These are phyloP conservation scores for Sarocladium strictum DNA, from an alignment of 2,329 filamentous ascomycete species.

Conservation along the genomic window DNA sequence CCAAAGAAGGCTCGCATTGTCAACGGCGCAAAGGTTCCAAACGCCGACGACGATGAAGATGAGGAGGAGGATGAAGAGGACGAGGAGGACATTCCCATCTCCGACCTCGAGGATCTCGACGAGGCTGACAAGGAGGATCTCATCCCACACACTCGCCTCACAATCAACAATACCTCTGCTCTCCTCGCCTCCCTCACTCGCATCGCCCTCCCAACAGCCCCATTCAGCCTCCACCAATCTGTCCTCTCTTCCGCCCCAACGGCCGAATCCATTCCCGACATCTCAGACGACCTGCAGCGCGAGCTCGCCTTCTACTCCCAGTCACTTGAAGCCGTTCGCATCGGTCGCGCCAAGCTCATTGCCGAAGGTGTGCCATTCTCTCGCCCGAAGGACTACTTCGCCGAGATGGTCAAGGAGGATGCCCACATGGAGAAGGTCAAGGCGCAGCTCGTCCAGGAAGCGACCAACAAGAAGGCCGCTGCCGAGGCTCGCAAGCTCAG, in stretches of 20 bases:
- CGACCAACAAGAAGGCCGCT: slow-evolving; percentile 84
- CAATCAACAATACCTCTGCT: slow-evolving; percentile 93
- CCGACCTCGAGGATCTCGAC: slow-evolving; percentile 72
- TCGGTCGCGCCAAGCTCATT: slow-evolving; percentile 67
- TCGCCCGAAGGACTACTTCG: slow-evolving; percentile 90
- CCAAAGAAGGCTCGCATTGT: slow-evolving; percentile 22
- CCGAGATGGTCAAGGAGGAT: slow-evolving; percentile 98
- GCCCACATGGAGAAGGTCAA: slow-evolving; percentile 98
- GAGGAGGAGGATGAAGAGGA: slow-evolving; percentile 63
- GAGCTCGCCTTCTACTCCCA: slow-evolving; percentile 93
- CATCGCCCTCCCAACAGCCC: slow-evolving; percentile 63
- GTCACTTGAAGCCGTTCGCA: slow-evolving; percentile 70
- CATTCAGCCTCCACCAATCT: slow-evolving; percentile 80
- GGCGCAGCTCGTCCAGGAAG: slow-evolving; percentile 86
- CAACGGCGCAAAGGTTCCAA: slow-evolving; percentile 8
- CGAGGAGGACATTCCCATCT: slow-evolving; percentile 83
- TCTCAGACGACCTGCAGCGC: slow-evolving; percentile 85
- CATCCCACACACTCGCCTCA: slow-evolving; percentile 84
- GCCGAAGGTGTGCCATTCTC: slow-evolving; percentile 82
- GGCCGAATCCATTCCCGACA: slow-evolving; percentile 63
- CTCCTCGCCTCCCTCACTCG: slow-evolving; percentile 75
- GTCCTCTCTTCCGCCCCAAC: slow-evolving; percentile 64
- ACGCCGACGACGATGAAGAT: slow-evolving; percentile 40
- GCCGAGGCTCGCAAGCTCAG: slow-evolving; percentile 86
- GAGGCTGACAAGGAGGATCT: slow-evolving; percentile 82